Evolutionary conservation across 163 green algal genomes (phyloP), one percentile per base, ranked within the genome.

Genomic region (Trebouxiophyceae sp.): DNA sequence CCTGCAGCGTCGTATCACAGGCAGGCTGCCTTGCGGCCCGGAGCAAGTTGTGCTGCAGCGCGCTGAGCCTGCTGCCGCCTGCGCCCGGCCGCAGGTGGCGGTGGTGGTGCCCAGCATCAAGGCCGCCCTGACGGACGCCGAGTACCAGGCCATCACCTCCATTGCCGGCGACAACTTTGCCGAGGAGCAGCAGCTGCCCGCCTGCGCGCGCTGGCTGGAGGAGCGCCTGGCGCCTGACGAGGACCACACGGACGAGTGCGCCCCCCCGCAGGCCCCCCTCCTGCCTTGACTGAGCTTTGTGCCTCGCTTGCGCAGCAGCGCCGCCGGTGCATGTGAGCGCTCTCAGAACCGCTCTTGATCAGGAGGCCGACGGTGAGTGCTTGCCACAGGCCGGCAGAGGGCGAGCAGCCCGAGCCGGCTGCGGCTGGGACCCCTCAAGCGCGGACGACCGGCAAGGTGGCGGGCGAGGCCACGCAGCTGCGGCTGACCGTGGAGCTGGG

Each of bases 61-160:
- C n/a, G n/a, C n/a, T n/a, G n/a, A n/a, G n/a, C n/a, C n/a, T n/a
- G n/a, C n/a, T n/a, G n/a, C n/a, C n/a, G n/a, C n/a, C n/a, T n/a
- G n/a, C n/a, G n/a, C 24, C 7, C 24, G 26, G 54, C 70, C 87
- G 44, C 77, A 87, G 39, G 70, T 87, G 4, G 66, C 62, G 22
- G 72, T 95, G 19, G 46, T 62, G 7, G 58, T 95, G 22, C 84
- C 88, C 1, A 70, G 70, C 33, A 76, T 95, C 30, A 70, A 72
- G 8, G 77, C 81, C 0, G 69, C 66, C 19, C 46, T 94, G 3
- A 80, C 73, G 7, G 87, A 94, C 64, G 45, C 16, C 0, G 87
- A 95, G 68, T 95, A 91, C 69, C 56, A 74, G 8, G 65, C 78
- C 24, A 80, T 87, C 28, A 86, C 84, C 24, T 81, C 76, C 16